A percentile compares a stretch with the other conserved stretches of the same genome.
These are phyloP conservation scores for Ogataea parapolymorpha DNA, from an alignment of 805 yeast species.

Conservation along the genomic window DNA sequence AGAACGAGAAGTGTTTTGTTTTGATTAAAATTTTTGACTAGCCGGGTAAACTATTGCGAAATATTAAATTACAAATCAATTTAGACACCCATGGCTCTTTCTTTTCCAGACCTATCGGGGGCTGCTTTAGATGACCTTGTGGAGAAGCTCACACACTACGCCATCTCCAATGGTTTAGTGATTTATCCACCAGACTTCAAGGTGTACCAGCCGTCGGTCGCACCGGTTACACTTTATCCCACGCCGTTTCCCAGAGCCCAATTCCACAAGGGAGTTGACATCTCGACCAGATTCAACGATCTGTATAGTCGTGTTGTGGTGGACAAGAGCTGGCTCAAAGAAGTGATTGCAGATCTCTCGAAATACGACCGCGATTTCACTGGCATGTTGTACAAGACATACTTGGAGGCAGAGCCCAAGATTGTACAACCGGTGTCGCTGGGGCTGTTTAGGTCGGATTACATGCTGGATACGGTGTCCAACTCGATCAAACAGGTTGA, in stretches of 20 bases:
- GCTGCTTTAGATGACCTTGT: slow-evolving; percentile 6
- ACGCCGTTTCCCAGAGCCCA: slow-evolving; percentile 75
- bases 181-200: slow-evolving; percentile 67
- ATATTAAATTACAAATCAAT: slow-evolving; percentile 3
- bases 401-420: slow-evolving; percentile 47
- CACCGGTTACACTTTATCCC: slow-evolving; percentile 90
- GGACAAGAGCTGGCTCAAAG: slow-evolving; percentile 59
- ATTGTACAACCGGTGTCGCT: slow-evolving; percentile 64
- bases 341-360: slow-evolving; percentile 52
- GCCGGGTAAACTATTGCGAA: slow-evolving; percentile 8
- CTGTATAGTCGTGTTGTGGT: slow-evolving; percentile 68
- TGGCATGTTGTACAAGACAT: slow-evolving; percentile 65
- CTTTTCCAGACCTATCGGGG: slow-evolving; percentile 2
- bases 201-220: slow-evolving; percentile 47
- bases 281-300: slow-evolving; percentile 68
- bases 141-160: slow-evolving; percentile 59
- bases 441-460: slow-evolving; percentile 89
- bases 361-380: slow-evolving; percentile 73
- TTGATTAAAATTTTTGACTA: slow-evolving; percentile 7
- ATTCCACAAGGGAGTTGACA: slow-evolving; percentile 61
- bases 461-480: slow-evolving; percentile 58
- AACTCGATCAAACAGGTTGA: slow-evolving; percentile 84
- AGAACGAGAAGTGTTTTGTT: slow-evolving; percentile 6
- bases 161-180: slow-evolving; percentile 73
- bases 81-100: not conserved